These are phyloP conservation scores for Draba incana DNA, from an alignment of 345 rosid genomes.

Conservation along the genomic window DNA sequence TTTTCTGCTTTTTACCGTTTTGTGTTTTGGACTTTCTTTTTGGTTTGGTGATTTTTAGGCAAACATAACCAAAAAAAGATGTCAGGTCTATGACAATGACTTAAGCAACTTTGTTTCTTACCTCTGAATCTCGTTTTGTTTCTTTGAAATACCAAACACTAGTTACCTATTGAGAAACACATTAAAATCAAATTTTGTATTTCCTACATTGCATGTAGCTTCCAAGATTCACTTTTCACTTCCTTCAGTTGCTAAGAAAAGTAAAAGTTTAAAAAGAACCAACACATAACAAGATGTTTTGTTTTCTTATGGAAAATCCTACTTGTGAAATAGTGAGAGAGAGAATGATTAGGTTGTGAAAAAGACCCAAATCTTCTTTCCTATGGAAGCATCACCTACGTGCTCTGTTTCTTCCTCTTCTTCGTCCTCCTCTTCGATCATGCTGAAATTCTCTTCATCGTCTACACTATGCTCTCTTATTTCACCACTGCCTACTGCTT, in stretches of 20 bases:
- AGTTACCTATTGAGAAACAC: background rate
- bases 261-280: conserved; percentile 11
- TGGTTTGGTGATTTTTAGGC: conserved; percentile 31
- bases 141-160: conserved; percentile 29
- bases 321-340: conserved; percentile 27
- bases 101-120: conserved; percentile 27
- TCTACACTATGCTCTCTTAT: conserved; percentile 39
- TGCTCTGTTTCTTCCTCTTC: conserved; percentile 60
- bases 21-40: conserved; percentile 26
- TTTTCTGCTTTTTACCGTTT: conserved; percentile 40
- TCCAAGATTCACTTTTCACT: conserved; percentile 20
- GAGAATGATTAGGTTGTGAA: conserved; percentile 57
- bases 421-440: conserved; percentile 44
- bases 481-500: conserved; percentile 49
- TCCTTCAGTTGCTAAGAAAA: conserved; percentile 29
- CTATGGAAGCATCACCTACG: conserved; percentile 64
- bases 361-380: conserved; percentile 86
- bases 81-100: conserved; percentile 34
- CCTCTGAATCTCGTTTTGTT: conserved; percentile 19
- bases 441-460: conserved; percentile 54
- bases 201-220: conserved; percentile 7
- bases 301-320: conserved; percentile 10
- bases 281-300: conserved; percentile 9
- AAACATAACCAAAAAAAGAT: conserved; percentile 34
- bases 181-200: conserved; percentile 13